Base-by-base conservation (phyloP, 2,329 filamentous ascomycete species). In the Leptographium lundbergii region DNA sequence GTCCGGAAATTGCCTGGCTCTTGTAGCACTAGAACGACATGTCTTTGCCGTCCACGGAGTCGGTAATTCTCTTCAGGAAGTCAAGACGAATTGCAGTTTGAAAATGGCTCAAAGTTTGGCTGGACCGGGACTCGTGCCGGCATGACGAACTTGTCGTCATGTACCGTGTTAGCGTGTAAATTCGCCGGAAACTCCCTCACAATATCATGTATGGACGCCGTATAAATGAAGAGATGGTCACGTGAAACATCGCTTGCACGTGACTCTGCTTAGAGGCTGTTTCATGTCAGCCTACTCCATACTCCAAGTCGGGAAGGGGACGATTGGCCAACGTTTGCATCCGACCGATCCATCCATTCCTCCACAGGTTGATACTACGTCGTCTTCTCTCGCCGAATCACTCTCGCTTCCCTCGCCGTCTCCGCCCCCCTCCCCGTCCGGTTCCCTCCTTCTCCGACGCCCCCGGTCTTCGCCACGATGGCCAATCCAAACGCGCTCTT, bases 401-500 rank as follows among this genome's bases (percentile, higher is more conserved):
- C 14, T 17, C 36, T 39, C 36, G 13, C 42, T 45, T 45, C 39
- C 19, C 39, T 45, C 19, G 42, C 42, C 19, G 17, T 45, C 42
- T 45, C 7, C 36, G 36, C 13, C 19, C 42, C 3, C 17, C 39
- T 42, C 27, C 6, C 51, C 48, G 7, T 24, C 39, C 14, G 13
- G 6, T 32, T 24, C 39, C 32, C 48, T 50, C 45, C 36, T n/a
- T 51, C 32, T 45, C 24, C 34, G 13, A 19, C n/a, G 29, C 54
- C 29, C 13, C 25, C 34, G 2, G 34, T 54, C n/a, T 24, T 7
- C 48, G 11, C 10, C 36, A 36, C 29, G 11, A 81, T 81, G 79
- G 74, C 78, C 63, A 85, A 80, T 65, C 73, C 81, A 47, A 85
- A 84, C 68, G 91, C 96, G 72, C 86, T 97, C 65, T 90, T 91